Evolutionary conservation across 192 early-diverging fungal genomes (phyloP).

Genomic region (Coemansia sp.): DNA sequence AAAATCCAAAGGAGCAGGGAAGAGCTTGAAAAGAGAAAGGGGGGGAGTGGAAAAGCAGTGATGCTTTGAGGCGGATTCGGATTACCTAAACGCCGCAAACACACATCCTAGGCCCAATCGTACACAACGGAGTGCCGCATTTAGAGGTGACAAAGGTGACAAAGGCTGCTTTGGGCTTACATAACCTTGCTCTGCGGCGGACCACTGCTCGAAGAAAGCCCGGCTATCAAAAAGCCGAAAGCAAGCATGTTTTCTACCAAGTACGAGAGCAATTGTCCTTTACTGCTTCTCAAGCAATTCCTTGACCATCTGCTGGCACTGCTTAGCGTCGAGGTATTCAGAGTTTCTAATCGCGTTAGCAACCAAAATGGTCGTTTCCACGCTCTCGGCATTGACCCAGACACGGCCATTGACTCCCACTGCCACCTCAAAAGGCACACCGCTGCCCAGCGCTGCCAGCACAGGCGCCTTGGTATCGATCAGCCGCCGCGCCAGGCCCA

Average conservation of each 20-base stretch:
- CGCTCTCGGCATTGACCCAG: conserved; percentile 77
- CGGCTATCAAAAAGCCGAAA: not conserved
- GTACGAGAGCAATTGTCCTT: not conserved
- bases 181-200: not conserved
- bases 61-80: not conserved
- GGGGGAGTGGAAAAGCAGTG: not conserved
- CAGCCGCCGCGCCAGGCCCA: conserved; percentile 65
- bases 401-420: conserved; percentile 93
- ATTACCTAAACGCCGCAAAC: not conserved
- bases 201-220: not conserved
- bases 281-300: conserved; percentile 41
- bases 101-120: not conserved
- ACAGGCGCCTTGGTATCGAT: conserved; percentile 70
- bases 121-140: not conserved
- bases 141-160: not conserved
- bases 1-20: conserved; percentile 1
- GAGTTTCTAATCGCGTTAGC: conserved; percentile 72
- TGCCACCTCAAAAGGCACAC: conserved; percentile 82
- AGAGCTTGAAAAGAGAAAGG: not conserved
- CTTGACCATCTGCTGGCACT: conserved; percentile 59
- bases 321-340: conserved; percentile 61
- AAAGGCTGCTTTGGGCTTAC: not conserved
- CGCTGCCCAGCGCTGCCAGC: conserved; percentile 64
- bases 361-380: conserved; percentile 63
- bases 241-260: not conserved